phyloP scores from a whole-genome alignment of 805 yeast genomes.

The Isabelozyma gotoi region DNA sequence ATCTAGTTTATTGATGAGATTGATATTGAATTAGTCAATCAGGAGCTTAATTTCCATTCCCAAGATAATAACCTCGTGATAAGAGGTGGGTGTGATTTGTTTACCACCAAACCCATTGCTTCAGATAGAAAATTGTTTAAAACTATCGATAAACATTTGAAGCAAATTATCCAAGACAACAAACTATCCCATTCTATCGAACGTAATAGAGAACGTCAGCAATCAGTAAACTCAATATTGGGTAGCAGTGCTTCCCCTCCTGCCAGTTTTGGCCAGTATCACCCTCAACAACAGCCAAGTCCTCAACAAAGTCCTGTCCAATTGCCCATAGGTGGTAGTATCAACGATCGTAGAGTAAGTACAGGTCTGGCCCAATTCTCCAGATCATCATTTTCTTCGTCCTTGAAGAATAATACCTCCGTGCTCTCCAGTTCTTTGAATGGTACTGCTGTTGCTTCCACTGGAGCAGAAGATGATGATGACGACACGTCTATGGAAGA shows the following conservation, averaged over 20 bases:
- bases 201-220: slow-evolving; percentile 24
- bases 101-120: slow-evolving; percentile 91
- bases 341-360: slow-evolving; percentile 16
- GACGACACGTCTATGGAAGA: slow-evolving; percentile 13
- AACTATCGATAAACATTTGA: slow-evolving; percentile 79
- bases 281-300: slow-evolving; percentile 2
- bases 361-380: slow-evolving; percentile 22
- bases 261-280: slow-evolving; percentile 1
- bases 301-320: slow-evolving; percentile 1
- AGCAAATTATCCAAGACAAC: slow-evolving; percentile 48
- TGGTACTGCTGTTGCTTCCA: slow-evolving; percentile 3
- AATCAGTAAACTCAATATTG: slow-evolving; percentile 33
- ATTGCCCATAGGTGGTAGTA: slow-evolving; percentile 4
- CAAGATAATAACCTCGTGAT: slow-evolving; percentile 49
- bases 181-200: slow-evolving; percentile 39
- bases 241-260: slow-evolving; percentile 41
- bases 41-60: slow-evolving; percentile 67
- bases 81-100: slow-evolving; percentile 88
- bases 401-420: too few relatives aligned
- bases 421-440: slow-evolving; percentile 22
- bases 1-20: slow-evolving; percentile 87
- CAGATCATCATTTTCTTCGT: slow-evolving; percentile 10
- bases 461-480: not conserved
- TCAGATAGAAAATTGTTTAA: slow-evolving; percentile 87
- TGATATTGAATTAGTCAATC: slow-evolving; percentile 88